A percentile compares a stretch with the other conserved stretches of the same genome.
Conservation (phyloP, 2,329 filamentous ascomycete genomes). For the Oidium heveae region DNA sequence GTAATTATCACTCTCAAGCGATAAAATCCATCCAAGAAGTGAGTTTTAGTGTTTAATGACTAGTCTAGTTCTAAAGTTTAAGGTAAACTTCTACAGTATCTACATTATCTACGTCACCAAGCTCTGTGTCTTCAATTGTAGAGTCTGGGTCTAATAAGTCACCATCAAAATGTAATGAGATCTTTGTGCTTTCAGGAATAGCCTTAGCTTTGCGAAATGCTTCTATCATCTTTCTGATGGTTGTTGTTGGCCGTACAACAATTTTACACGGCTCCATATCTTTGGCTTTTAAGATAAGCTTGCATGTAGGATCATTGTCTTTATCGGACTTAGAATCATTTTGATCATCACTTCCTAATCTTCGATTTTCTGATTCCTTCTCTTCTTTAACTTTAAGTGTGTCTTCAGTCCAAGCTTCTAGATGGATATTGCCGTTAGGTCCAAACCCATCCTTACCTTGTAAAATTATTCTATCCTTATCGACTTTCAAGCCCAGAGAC, state of each 20-base stretch:
- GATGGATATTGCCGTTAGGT: slow-evolving; percentile 33
- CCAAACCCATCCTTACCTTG: slow-evolving; percentile 18
- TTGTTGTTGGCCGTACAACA: slow-evolving; percentile 27
- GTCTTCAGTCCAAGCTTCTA: slow-evolving; percentile 54
- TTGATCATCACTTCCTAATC: slow-evolving; percentile 7
- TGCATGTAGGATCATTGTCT: slow-evolving; percentile 17
- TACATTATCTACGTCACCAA: slow-evolving; percentile 49
- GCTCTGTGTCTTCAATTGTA: slow-evolving; percentile 39
- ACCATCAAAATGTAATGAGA: slow-evolving; percentile 52
- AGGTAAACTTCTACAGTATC: slow-evolving; percentile 45
- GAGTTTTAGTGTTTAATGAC: too few species aligned
- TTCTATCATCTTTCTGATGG: slow-evolving; percentile 33
- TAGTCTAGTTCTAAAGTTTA: slow-evolving; percentile 1
- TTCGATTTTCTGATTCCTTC: slow-evolving; percentile 4
- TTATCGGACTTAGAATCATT: slow-evolving; percentile 3
- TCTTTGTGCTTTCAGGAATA: slow-evolving; percentile 23
- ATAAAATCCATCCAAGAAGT: too few species aligned
- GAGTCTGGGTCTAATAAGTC: slow-evolving; percentile 36
- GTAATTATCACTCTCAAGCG: too few species aligned
- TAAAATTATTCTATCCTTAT: slow-evolving; percentile 12
- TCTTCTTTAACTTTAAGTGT: slow-evolving; percentile 20
- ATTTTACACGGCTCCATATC: slow-evolving; percentile 24
- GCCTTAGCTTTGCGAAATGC: slow-evolving; percentile 31
- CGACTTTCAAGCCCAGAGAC: slow-evolving; percentile 33
- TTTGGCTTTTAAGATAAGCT: slow-evolving; percentile 27